A percentile compares a stretch with the other conserved stretches of the same genome.
Evolutionary conservation across 495 filamentous ascomycete species (phyloP).

Genomic region (Aspergillus egyptiacus): DNA sequence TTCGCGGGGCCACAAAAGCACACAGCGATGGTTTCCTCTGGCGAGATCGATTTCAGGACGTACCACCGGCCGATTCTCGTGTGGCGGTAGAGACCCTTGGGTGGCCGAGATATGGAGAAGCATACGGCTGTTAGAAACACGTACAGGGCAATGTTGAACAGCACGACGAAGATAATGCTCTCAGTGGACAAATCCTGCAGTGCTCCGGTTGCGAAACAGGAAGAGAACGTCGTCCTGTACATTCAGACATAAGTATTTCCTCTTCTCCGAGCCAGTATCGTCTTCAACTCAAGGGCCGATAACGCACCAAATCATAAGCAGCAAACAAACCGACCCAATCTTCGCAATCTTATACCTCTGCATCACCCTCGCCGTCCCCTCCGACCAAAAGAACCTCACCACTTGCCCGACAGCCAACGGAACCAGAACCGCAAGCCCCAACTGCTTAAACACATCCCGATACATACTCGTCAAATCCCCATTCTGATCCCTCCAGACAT

Average conservation of each 20-base stretch:
- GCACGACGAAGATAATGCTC: constrained; percentile 45
- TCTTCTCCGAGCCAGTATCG: no score
- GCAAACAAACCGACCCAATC: constrained; percentile 39
- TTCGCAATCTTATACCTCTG: constrained; percentile 42
- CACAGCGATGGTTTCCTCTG: constrained; percentile 47
- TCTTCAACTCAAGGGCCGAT: no score
- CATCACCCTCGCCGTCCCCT: constrained; percentile 33
- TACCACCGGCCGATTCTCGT: constrained; percentile 16
- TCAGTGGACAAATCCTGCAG: constrained; percentile 41
- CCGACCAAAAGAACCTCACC: constrained; percentile 44
- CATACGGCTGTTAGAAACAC: constrained; percentile 44
- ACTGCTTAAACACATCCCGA: constrained; percentile 45
- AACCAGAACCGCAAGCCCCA: constrained; percentile 45
- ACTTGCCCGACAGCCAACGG: constrained; percentile 46
- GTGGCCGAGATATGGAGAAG: constrained; percentile 43
- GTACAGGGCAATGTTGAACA: constrained; percentile 51
- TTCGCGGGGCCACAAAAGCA: constrained; percentile 55
- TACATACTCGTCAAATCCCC: constrained; percentile 46
- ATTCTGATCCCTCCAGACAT: constrained; percentile 38
- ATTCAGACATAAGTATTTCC: neutral
- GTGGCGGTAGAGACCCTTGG: constrained; percentile 18
- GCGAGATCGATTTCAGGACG: constrained; percentile 35
- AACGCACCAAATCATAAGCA: constrained; percentile 48
- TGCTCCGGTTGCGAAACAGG: constrained; percentile 48
- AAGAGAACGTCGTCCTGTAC: constrained; percentile 47